Evolutionary conservation across 768 basidiomycete genomes (phyloP).

Genomic region (Boletus huronensis): DNA sequence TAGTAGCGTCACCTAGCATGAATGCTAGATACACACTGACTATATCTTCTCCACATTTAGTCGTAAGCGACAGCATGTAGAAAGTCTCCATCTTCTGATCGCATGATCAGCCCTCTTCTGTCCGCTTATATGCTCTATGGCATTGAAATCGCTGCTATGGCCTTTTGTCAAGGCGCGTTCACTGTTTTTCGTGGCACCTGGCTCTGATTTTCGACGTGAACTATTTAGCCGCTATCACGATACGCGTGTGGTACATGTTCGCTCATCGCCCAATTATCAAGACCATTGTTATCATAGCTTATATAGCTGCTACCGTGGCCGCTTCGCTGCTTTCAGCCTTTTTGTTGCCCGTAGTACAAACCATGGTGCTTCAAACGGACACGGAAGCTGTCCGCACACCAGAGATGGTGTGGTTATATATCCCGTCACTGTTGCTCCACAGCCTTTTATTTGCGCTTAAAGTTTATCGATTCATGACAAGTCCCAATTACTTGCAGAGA

Average conservation of each 20-base stretch:
- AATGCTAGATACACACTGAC: neutral
- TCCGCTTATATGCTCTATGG: neutral
- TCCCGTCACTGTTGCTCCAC: conserved; percentile 14
- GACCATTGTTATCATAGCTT: neutral
- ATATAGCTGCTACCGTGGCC: neutral
- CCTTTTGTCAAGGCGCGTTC: conserved; percentile 17
- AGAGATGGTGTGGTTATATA: conserved; percentile 4
- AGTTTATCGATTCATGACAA: conserved; percentile 11
- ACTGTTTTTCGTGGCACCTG: neutral
- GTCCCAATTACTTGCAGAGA: conserved; percentile 1
- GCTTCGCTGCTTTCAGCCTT: neutral
- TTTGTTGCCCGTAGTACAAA: neutral
- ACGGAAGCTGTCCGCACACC: neutral
- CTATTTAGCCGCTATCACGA: conserved; percentile 10
- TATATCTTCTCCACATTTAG: neutral
- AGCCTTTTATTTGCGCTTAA: conserved; percentile 15
- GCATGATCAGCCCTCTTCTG: neutral
- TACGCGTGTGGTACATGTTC: conserved; percentile 24
- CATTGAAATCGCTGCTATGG: neutral
- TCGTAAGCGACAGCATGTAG: conserved; percentile 1
- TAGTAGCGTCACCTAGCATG: neutral
- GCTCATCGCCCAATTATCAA: neutral
- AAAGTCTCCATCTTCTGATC: neutral
- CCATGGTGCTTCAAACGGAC: neutral
- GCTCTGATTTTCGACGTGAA: neutral